Conservation (phyloP, 805 yeast species). For the Saccharomycopsis amapae region DNA sequence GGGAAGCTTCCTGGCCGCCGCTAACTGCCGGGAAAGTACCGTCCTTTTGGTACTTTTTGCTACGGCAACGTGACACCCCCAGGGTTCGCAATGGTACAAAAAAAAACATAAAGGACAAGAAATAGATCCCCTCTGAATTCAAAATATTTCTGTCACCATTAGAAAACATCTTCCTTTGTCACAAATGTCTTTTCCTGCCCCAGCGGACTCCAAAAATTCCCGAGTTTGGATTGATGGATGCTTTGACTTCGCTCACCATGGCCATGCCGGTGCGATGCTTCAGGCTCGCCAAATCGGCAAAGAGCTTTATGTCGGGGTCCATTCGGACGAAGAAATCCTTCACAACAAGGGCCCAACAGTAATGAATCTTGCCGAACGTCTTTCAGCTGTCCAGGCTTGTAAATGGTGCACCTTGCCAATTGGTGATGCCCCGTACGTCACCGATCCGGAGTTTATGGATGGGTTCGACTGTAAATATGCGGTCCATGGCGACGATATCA, state of each 20-base stretch:
- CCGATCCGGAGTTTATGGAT: constrained; percentile 77
- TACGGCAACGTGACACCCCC: too few relatives aligned
- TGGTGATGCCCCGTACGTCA: constrained; percentile 85
- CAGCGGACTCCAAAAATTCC: constrained; percentile 25
- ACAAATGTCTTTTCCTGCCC: constrained; percentile 16
- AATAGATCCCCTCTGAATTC: too few relatives aligned
- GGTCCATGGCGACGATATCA: constrained; percentile 98
- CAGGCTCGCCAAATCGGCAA: constrained; percentile 84
- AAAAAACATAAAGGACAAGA: too few relatives aligned
- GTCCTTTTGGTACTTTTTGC: too few relatives aligned
- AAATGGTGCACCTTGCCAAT: constrained; percentile 77
- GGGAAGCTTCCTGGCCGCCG: too few relatives aligned
- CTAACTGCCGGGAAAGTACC: too few relatives aligned
- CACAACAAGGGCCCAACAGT: constrained; percentile 90
- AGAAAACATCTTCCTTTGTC: background rate
- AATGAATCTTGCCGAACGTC: constrained; percentile 74
- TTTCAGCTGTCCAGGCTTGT: constrained; percentile 81
- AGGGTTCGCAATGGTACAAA: too few relatives aligned
- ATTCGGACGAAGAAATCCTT: constrained; percentile 80
- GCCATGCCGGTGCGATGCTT: constrained; percentile 91
- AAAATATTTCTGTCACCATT: too few relatives aligned
- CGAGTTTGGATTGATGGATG: constrained; percentile 97
- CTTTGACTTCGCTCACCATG: constrained; percentile 96
- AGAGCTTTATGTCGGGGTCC: constrained; percentile 80
- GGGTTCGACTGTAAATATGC: constrained; percentile 72